Percentiles rank a stretch among this genome's conserved stretches.
These are phyloP conservation scores for Ophiocordyceps sinensis DNA, from an alignment of 2,329 filamentous ascomycete species.

Conservation along the genomic window DNA sequence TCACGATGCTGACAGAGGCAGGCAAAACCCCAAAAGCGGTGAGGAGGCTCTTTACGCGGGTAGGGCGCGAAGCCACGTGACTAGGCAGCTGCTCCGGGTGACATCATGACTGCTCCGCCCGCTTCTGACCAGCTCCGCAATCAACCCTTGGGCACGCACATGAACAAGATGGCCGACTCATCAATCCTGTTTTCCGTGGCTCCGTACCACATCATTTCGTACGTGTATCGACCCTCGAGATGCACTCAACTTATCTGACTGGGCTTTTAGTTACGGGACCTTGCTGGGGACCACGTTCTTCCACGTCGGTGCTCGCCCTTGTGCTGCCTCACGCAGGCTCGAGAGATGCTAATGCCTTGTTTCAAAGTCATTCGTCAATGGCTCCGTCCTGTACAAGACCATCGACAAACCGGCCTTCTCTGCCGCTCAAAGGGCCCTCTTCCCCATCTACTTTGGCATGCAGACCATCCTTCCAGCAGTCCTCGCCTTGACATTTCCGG, in stretches of 20 bases:
- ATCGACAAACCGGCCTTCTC: slow-evolving; percentile 72
- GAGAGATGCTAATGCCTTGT: no score
- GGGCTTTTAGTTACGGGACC: slow-evolving; percentile 59
- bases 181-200: slow-evolving; percentile 47
- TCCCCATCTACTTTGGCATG: slow-evolving; percentile 78
- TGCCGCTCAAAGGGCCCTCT: slow-evolving; percentile 63
- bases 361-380: slow-evolving; percentile 54
- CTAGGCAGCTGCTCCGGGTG: not conserved
- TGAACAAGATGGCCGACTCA: slow-evolving; percentile 27
- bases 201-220: slow-evolving; percentile 68
- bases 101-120: slow-evolving; percentile 2
- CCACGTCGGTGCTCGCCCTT: slow-evolving; percentile 39
- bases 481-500: slow-evolving; percentile 69
- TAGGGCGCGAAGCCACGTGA: slow-evolving; percentile 18
- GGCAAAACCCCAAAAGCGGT: not conserved
- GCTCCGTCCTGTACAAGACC: slow-evolving; percentile 61
- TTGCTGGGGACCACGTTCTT: slow-evolving; percentile 78
- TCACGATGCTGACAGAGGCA: not conserved
- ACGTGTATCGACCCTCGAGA: slow-evolving; percentile 11
- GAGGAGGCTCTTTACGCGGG: slow-evolving; percentile 10
- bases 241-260: not conserved
- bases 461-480: slow-evolving; percentile 63
- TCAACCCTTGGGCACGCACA: not conserved
- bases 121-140: not conserved
- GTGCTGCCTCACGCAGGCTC: not conserved